Evolutionary conservation across 1,139 yeast species (phyloP).

Genomic region (Lodderomyces parapsilosis): DNA sequence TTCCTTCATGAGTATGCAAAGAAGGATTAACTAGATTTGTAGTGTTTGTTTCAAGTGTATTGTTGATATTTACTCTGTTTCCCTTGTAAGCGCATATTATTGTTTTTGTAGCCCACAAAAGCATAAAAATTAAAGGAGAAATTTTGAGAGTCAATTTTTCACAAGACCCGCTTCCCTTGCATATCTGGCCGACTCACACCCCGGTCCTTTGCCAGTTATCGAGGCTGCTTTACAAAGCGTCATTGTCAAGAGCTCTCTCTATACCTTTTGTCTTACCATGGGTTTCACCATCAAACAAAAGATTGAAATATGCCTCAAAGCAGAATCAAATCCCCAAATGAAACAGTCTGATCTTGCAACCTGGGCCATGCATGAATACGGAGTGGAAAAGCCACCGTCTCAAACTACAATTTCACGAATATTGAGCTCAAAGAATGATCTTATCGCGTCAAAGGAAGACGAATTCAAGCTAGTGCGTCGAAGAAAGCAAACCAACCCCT

Average conservation of each 20-base stretch:
- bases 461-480: slow-evolving; percentile 56
- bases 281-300: slow-evolving; percentile 63
- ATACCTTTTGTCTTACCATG: slow-evolving; percentile 24
- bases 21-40: not conserved
- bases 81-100: slow-evolving; percentile 2
- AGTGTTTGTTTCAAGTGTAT: not conserved
- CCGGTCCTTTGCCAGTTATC: too few relatives aligned
- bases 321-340: slow-evolving; percentile 65
- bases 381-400: slow-evolving; percentile 54
- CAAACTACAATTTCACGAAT: slow-evolving; percentile 69
- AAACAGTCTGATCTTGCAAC: slow-evolving; percentile 64
- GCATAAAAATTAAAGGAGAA: not conserved
- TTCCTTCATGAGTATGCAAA: slow-evolving; percentile 31
- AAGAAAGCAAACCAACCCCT: slow-evolving; percentile 55
- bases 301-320: slow-evolving; percentile 64
- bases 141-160: not conserved
- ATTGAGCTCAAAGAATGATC: slow-evolving; percentile 55
- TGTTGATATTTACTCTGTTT: slow-evolving; percentile 5
- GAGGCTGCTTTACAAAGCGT: too few relatives aligned
- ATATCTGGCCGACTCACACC: too few relatives aligned
- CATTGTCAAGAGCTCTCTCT: not conserved
- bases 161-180: not conserved
- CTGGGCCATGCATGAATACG: slow-evolving; percentile 61
- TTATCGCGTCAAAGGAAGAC: slow-evolving; percentile 57
- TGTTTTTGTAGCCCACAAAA: not conserved